Base-by-base conservation (phyloP, 2,329 filamentous ascomycete genomes). In the Fusarium oxysporum region DNA sequence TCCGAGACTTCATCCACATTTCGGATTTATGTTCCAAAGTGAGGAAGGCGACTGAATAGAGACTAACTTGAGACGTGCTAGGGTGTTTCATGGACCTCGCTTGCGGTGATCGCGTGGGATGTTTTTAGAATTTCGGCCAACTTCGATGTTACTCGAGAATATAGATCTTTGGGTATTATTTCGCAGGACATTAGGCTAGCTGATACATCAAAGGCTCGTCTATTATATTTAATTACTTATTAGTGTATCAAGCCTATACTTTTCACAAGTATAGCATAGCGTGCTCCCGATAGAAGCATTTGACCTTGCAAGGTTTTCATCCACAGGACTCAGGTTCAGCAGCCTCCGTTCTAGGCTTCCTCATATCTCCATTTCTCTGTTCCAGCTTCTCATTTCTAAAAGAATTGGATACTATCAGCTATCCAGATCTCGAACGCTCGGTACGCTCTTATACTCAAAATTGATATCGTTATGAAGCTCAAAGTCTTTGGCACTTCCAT, bases 261-360 rank as follows among this genome's bases (percentile, higher is more conserved):
- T 17, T 13, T 13, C 19, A 33, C 23, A 7, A 33, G 10, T 8
- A 17, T 17, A 50, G 6, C 17, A 14, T 19, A 21, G 17, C 17
- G 8, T 37, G 9, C 23, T 21, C 9, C 32, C 11, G 13, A 23
- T 50, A 11, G 7, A 28, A 16, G n/a, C 14, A n/a, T 30, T 30
- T 8, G 9, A 1, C 13, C 19, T 8, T 47, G 1, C 4, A 2
- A 0, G 13, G 7, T 7, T 5, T 21, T 14, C 16, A 21, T 45
- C 12, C 25, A 14, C 25, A 21, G 12, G 9, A 17, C 19, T 12
- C 19, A 8, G 37, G 19, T 21, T 21, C 2, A 13, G 25, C 8
- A 23, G 12, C 17, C 23, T 21, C 17, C 9, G 3, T 21, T 53
- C 10, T 5, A 3, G 9, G 14, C 17, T 50, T 10, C 4, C 6